Conservation (phyloP, 805 yeast genomes). For the Candida pseudoglaebosa region DNA sequence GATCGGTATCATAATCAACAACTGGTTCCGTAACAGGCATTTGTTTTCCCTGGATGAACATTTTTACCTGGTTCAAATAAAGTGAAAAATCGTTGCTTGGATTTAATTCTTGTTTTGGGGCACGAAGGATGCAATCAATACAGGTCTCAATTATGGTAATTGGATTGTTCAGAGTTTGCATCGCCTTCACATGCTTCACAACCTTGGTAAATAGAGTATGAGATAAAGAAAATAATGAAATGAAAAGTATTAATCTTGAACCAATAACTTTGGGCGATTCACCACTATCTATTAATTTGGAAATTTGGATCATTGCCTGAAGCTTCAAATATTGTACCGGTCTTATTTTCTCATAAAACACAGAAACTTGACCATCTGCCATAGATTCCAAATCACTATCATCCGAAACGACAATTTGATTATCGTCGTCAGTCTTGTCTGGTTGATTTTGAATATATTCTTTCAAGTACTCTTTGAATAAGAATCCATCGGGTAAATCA, state of each 20-base stretch:
- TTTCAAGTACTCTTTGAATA: slow-evolving; percentile 3
- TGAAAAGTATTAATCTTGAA: slow-evolving; percentile 21
- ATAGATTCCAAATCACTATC: slow-evolving; percentile 19
- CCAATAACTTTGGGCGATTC: slow-evolving; percentile 24
- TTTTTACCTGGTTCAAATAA: slow-evolving; percentile 1
- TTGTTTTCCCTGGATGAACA: background rate
- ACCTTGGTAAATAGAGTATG: slow-evolving; percentile 1
- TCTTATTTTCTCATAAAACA: slow-evolving; percentile 6
- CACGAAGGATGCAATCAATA: slow-evolving; percentile 2
- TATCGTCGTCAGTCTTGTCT: slow-evolving; percentile 12
- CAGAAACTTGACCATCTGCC: slow-evolving; percentile 4
- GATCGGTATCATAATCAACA: background rate
- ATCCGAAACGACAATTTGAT: slow-evolving; percentile 29
- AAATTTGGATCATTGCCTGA: slow-evolving; percentile 14
- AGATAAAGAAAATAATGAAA: slow-evolving; percentile 1
- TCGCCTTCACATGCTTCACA: background rate
- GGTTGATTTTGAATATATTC: slow-evolving; percentile 4
- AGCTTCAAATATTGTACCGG: slow-evolving; percentile 10
- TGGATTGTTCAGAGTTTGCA: background rate
- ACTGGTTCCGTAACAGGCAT: background rate
- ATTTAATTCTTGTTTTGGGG: background rate
- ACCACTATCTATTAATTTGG: slow-evolving; percentile 20
- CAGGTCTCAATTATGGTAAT: background rate
- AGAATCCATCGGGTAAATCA: background rate
- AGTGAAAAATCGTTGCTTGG: background rate